Evolutionary conservation across 2,329 filamentous ascomycete genomes (phyloP).

Genomic region (Alternaria incomplexa): DNA sequence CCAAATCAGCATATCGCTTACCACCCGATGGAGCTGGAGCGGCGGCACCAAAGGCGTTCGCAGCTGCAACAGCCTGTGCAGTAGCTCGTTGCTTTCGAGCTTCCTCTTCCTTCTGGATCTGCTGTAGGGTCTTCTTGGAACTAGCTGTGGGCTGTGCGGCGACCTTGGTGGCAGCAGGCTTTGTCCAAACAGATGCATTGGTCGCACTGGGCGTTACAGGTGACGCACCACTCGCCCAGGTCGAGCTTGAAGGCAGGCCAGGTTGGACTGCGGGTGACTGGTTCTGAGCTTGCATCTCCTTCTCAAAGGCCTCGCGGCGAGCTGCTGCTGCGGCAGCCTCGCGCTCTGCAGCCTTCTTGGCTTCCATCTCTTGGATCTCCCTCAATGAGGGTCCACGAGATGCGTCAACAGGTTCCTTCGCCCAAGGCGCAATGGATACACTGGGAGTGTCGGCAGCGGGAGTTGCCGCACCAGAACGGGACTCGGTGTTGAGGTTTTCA

Average conservation of each 20-base stretch:
- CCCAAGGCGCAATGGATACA: slow-evolving; percentile 90
- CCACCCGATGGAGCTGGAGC: slow-evolving; percentile 57
- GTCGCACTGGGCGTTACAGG: slow-evolving; percentile 65
- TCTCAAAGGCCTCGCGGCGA: slow-evolving; percentile 79
- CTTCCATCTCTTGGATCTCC: slow-evolving; percentile 96
- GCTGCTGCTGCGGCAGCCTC: slow-evolving; percentile 81
- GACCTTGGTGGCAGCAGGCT: slow-evolving; percentile 60
- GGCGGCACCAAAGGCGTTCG: slow-evolving; percentile 53
- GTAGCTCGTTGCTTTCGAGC: slow-evolving; percentile 78
- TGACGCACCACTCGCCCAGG: slow-evolving; percentile 78
- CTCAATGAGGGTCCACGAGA: slow-evolving; percentile 90
- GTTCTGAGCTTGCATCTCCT: slow-evolving; percentile 73
- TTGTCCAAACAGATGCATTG: slow-evolving; percentile 66
- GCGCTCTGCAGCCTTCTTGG: slow-evolving; percentile 86
- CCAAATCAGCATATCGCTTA: slow-evolving; percentile 94
- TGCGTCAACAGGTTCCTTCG: slow-evolving; percentile 75
- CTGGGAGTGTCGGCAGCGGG: slow-evolving; percentile 69
- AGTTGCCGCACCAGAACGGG: slow-evolving; percentile 78
- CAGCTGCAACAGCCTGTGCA: slow-evolving; percentile 56
- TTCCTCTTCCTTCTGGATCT: slow-evolving; percentile 97
- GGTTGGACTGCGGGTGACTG: slow-evolving; percentile 66
- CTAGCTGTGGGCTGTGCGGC: slow-evolving; percentile 47
- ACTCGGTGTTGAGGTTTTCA: slow-evolving; percentile 69
- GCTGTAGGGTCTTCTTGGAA: slow-evolving; percentile 87
- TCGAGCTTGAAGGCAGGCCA: slow-evolving; percentile 85